phyloP scores from a whole-genome alignment of 805 yeast genomes.

The Saturnispora dispora region DNA sequence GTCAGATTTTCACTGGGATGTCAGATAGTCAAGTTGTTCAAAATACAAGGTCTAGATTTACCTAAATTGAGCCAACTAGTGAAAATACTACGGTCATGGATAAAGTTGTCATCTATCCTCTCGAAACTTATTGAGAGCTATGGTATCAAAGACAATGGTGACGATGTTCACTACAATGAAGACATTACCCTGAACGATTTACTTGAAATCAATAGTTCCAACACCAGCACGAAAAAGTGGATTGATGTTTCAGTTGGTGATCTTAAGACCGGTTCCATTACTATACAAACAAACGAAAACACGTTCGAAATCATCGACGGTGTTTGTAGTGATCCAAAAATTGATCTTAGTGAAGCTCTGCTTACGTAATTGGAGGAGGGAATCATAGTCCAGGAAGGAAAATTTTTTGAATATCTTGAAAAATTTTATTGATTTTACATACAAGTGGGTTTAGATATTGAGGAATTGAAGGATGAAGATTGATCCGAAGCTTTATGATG shows the following conservation, averaged over 20 bases:
- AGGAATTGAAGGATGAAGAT: constrained; percentile 6
- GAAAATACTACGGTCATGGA: constrained; percentile 22
- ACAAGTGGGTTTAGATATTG: not conserved
- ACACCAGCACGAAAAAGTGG: not conserved
- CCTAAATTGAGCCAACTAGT: constrained; percentile 16
- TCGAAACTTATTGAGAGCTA: constrained; percentile 11
- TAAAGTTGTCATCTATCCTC: constrained; percentile 19
- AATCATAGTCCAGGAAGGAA: not conserved
- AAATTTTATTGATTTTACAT: not conserved
- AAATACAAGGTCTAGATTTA: constrained; percentile 19
- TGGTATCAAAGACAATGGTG: not conserved
- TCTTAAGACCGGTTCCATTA: not conserved
- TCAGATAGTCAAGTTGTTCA: constrained; percentile 22
- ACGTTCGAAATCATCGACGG: constrained; percentile 1
- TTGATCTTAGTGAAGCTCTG: constrained; percentile 3
- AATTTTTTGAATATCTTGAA: not conserved
- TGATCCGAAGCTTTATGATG: constrained; percentile 22
- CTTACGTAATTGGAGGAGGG: not conserved
- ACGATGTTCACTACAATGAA: not conserved
- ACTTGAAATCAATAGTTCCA: not conserved
- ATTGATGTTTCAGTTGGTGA: constrained; percentile 3
- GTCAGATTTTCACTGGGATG: constrained; percentile 21
- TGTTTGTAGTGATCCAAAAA: not conserved
- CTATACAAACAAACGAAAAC: not conserved
- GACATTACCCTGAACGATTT: not conserved